Base-by-base conservation (phyloP, 1,139 yeast species). In the Magnusiomyces magnusii region DNA sequence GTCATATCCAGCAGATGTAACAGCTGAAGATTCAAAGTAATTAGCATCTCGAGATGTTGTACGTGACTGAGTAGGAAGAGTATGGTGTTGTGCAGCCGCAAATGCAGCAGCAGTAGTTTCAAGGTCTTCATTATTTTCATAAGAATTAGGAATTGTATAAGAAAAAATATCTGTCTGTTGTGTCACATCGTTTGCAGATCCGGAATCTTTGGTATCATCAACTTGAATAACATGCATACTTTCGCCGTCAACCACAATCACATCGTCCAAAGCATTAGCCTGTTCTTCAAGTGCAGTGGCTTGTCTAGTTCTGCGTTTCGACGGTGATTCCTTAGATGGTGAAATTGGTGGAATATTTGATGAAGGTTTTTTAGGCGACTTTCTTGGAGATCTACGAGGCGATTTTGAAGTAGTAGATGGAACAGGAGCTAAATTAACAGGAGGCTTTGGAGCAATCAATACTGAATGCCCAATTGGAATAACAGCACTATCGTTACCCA, bases 21-120 rank as follows among this genome's bases (percentile, higher is more conserved):
- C 36, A 31, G 36, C 3, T 5, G 19, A 17, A 10, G 44, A 39
- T 19, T 39, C 44, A 39, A 39, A 39, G 19, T 39, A 39, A 39
- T 39, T 39, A 19, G 10, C 19, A 19, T 39, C 19, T 10, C 19
- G 10, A 39, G 19, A 19, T n/a, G 19, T 3, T 15, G 19, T 15
- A 10, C 5, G 19, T 15, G 17, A 15, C 17, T 44, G 61, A 19
- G 61, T 51, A 17, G 57, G 36, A 24, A 60, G 60, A 34, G 23
- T 51, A 23, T 39, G 52, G 19, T 58, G 56, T 15, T 49, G 42
- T 15, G 21, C 50, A 10, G 53, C 23, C n/a, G 17, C 56, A n/a
- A 24, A 24, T n/a, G 34, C 53, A 31, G 44, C 42, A 25, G 28
- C 51, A n/a, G 42, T 47, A 1, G 39, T 28, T 19, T 55, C 54